Evolutionary conservation across 768 basidiomycete genomes (phyloP).

Genomic region (Boletellus ananas): DNA sequence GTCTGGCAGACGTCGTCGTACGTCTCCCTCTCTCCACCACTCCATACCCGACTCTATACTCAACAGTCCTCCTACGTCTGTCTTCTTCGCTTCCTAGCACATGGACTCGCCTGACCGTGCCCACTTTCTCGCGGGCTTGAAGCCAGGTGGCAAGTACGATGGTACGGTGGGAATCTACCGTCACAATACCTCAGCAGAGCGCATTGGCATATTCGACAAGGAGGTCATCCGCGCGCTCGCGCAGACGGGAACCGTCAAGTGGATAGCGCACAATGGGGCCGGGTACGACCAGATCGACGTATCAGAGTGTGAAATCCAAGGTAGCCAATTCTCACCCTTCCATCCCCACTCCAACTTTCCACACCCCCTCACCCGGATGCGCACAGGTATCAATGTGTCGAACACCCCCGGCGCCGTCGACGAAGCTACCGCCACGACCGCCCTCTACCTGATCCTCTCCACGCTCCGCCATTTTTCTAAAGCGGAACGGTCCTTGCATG

Average conservation of each 20-base stretch:
- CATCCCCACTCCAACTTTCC: neutral
- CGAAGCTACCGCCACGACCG: constrained; percentile 88
- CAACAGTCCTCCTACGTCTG: too few species aligned
- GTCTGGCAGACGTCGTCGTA: constrained; percentile 75
- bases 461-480: constrained; percentile 69
- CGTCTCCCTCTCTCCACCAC: constrained; percentile 27
- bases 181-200: constrained; percentile 60
- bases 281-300: constrained; percentile 91
- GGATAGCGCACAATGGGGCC: constrained; percentile 91
- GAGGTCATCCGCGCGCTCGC: constrained; percentile 71
- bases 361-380: neutral
- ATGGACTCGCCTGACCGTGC: constrained; percentile 60
- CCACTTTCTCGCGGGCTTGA: constrained; percentile 64
- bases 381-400: constrained; percentile 60
- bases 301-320: constrained; percentile 62
- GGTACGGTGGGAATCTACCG: constrained; percentile 76
- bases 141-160: constrained; percentile 67
- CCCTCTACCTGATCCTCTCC: constrained; percentile 77
- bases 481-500: constrained; percentile 51
- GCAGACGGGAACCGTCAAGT: constrained; percentile 51
- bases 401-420: constrained; percentile 90
- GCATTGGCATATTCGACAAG: constrained; percentile 76
- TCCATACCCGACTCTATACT: too few species aligned
- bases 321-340: constrained; percentile 30
- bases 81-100: constrained; percentile 28